These are phyloP conservation scores for Coemansia sp. DNA, from an alignment of 371 early-diverging fungal species.

Conservation along the genomic window DNA sequence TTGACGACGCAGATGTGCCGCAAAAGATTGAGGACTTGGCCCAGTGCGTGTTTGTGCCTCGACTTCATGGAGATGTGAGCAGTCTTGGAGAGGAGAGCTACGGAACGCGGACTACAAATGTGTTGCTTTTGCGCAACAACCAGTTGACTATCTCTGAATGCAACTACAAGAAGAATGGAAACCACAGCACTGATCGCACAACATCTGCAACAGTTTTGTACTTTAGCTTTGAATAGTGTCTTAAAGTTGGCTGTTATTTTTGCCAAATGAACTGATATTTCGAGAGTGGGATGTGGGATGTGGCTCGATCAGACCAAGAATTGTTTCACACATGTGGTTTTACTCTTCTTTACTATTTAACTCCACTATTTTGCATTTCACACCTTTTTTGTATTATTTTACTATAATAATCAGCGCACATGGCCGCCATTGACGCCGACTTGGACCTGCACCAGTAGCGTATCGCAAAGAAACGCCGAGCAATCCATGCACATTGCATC, in stretches of 20 bases:
- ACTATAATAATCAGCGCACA: background rate
- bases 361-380: no score
- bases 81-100: slow-evolving; percentile 1
- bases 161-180: slow-evolving; percentile 8
- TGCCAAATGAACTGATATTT: no score
- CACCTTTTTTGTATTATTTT: background rate
- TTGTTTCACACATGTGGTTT: no score
- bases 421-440: slow-evolving; percentile 16
- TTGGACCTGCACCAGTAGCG: slow-evolving; percentile 35
- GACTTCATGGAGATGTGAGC: background rate
- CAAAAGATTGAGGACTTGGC: slow-evolving; percentile 16
- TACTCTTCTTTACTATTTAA: no score
- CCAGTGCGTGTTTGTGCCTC: slow-evolving; percentile 32
- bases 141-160: slow-evolving; percentile 20
- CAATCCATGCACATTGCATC: background rate
- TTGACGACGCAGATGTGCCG: background rate
- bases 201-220: background rate
- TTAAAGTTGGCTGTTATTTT: no score
- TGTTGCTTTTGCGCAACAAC: slow-evolving; percentile 18
- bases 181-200: background rate
- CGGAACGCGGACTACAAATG: slow-evolving; percentile 37
- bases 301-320: no score
- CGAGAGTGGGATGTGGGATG: no score
- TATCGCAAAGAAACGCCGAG: background rate
- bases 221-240: background rate